A percentile compares a stretch with the other conserved stretches of the same genome.
Evolutionary conservation across 345 rosid genomes (phyloP).

Genomic region (Brassica juncea): DNA sequence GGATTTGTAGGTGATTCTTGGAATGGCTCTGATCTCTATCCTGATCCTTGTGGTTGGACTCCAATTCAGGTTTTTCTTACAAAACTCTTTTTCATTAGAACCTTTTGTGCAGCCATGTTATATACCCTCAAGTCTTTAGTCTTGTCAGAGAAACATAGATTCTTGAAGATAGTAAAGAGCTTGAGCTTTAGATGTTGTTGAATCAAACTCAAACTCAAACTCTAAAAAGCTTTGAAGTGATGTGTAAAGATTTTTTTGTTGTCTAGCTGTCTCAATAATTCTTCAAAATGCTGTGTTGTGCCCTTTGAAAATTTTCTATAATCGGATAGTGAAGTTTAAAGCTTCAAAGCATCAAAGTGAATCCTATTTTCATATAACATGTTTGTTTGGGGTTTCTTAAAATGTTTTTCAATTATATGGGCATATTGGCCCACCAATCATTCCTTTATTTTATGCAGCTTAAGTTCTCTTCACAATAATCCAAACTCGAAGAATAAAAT

Average conservation of each 20-base stretch:
- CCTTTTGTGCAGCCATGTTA: background rate
- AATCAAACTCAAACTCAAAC: constrained; percentile 1
- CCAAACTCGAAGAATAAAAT: background rate
- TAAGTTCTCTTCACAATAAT: background rate
- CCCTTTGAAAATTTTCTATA: constrained; percentile 30
- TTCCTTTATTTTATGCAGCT: constrained; percentile 1
- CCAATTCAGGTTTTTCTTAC: constrained; percentile 71
- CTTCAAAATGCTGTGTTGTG: constrained; percentile 27
- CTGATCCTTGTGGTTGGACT: constrained; percentile 99
- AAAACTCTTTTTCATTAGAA: background rate
- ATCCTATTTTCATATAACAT: constrained; percentile 36
- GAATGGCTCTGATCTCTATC: constrained; percentile 95
- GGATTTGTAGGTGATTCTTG: constrained; percentile 91
- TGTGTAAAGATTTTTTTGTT: constrained; percentile 27
- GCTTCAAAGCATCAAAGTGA: constrained; percentile 33
- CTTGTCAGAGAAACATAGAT: constrained; percentile 9
- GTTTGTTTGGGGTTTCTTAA: constrained; percentile 19
- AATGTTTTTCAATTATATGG: constrained; percentile 29
- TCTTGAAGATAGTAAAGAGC: constrained; percentile 16
- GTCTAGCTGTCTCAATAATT: constrained; percentile 37
- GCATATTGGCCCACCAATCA: constrained; percentile 29
- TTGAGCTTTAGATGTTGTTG: background rate
- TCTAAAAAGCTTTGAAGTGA: constrained; percentile 1
- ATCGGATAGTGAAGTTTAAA: constrained; percentile 29
- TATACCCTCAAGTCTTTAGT: background rate